These are phyloP conservation scores for Vigna reflexopilosa DNA, from an alignment of 306 rosid genomes.

Conservation along the genomic window DNA sequence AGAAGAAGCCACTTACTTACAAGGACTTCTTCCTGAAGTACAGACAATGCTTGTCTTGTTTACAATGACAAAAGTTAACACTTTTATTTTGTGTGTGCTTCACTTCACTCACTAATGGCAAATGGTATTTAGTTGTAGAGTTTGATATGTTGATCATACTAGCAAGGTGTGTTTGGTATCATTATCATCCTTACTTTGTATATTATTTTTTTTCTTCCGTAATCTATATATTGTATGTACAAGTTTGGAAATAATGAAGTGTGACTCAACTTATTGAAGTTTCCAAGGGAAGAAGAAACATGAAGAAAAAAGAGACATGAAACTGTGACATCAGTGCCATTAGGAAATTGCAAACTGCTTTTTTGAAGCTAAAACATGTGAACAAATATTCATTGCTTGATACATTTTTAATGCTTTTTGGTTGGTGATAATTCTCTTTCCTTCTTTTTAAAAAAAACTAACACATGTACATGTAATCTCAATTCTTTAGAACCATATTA, in stretches of 20 bases:
- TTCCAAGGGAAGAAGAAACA: conserved; percentile 11
- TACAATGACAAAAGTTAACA: conserved; percentile 35
- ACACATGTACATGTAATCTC: not conserved
- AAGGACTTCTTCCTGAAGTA: conserved; percentile 49
- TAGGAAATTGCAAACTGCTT: conserved; percentile 23
- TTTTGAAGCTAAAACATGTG: not conserved
- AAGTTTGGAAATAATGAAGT: conserved; percentile 43
- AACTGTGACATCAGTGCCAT: conserved; percentile 7
- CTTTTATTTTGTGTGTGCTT: conserved; percentile 28
- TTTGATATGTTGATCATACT: conserved; percentile 55
- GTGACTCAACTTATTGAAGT: conserved; percentile 32
- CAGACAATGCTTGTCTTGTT: conserved; percentile 45
- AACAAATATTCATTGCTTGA: conserved; percentile 15
- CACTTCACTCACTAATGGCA: conserved; percentile 24
- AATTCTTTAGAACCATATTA: not conserved
- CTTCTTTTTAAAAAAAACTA: not conserved
- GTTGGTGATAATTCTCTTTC: not conserved
- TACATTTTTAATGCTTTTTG: not conserved
- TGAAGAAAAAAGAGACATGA: conserved; percentile 22
- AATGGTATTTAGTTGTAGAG: conserved; percentile 41
- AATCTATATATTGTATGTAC: conserved; percentile 33
- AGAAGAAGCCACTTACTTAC: conserved; percentile 41
- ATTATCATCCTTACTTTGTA: conserved; percentile 35
- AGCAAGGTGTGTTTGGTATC: conserved; percentile 61
- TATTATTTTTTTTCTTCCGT: not conserved